These are phyloP conservation scores for Leccinum barrowsii DNA, from an alignment of 768 basidiomycete genomes.

Conservation along the genomic window DNA sequence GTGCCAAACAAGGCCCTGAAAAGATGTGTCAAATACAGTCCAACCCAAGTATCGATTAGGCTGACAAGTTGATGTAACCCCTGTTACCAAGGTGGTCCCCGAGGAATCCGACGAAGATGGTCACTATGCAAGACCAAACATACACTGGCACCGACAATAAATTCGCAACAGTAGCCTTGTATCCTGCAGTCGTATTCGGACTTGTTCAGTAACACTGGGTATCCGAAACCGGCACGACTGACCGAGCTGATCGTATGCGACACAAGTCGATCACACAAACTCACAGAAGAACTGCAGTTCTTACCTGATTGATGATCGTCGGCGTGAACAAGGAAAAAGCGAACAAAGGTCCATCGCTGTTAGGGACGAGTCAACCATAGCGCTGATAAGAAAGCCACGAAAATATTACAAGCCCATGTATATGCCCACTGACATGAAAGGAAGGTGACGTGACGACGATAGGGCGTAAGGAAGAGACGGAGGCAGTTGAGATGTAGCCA, in stretches of 20 bases:
- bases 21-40: slow-evolving; percentile 9
- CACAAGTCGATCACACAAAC: neutral
- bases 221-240: neutral
- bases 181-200: slow-evolving; percentile 37
- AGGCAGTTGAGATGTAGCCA: neutral
- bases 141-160: slow-evolving; percentile 77
- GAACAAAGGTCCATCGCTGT: slow-evolving; percentile 48
- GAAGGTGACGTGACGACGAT: neutral
- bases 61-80: slow-evolving; percentile 60
- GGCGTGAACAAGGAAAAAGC: slow-evolving; percentile 52
- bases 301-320: slow-evolving; percentile 48
- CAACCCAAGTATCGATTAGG: neutral
- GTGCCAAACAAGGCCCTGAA: slow-evolving; percentile 28
- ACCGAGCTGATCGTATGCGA: slow-evolving; percentile 17
- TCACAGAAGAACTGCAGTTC: slow-evolving; percentile 7
- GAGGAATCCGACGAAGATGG: slow-evolving; percentile 55
- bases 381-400: neutral
- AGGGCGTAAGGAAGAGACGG: neutral
- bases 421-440: slow-evolving; percentile 49
- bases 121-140: slow-evolving; percentile 67
- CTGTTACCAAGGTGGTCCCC: slow-evolving; percentile 60
- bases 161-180: slow-evolving; percentile 63
- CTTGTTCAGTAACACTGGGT: neutral
- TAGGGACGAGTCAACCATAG: slow-evolving; percentile 3
- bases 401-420: slow-evolving; percentile 62